These are phyloP conservation scores for Penicillium hordei DNA, from an alignment of 2,329 filamentous ascomycete genomes.

Conservation along the genomic window DNA sequence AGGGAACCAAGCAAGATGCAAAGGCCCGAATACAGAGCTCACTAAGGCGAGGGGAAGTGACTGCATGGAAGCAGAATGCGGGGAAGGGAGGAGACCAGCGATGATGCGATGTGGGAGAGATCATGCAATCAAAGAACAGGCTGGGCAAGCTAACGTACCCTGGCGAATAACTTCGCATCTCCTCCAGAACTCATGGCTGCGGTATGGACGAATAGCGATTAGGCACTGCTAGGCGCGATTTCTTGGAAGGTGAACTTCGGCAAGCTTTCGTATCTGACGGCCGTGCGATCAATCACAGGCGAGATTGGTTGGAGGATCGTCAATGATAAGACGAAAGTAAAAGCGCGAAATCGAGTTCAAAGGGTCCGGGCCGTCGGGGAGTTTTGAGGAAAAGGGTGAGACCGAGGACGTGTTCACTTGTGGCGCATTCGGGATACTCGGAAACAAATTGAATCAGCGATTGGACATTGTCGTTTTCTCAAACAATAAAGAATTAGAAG, in stretches of 20 bases:
- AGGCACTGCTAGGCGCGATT: not conserved
- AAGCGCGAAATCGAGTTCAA: slow-evolving; percentile 4
- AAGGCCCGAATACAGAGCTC: slow-evolving; percentile 1
- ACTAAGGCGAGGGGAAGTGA: slow-evolving; percentile 10
- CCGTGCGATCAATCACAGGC: slow-evolving; percentile 24
- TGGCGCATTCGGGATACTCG: slow-evolving; percentile 15
- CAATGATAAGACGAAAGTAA: slow-evolving; percentile 1
- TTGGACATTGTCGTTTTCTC: slow-evolving; percentile 13
- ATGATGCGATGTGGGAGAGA: not conserved
- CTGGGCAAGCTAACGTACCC: slow-evolving; percentile 63
- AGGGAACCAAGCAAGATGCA: slow-evolving; percentile 2
- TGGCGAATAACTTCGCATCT: slow-evolving; percentile 98
- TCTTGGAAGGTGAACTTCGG: slow-evolving; percentile 10
- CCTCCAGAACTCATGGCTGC: slow-evolving; percentile 68
- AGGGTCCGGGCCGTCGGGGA: not conserved
- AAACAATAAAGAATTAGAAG: slow-evolving; percentile 2
- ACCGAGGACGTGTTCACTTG: slow-evolving; percentile 13
- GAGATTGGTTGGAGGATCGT: slow-evolving; percentile 8
- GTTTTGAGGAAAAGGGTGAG: slow-evolving; percentile 20
- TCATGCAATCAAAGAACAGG: slow-evolving; percentile 23
- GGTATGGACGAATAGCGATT: slow-evolving; percentile 19
- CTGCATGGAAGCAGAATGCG: slow-evolving; percentile 17
- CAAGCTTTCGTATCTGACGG: slow-evolving; percentile 5
- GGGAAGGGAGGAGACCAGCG: slow-evolving; percentile 15
- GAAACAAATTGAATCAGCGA: slow-evolving; percentile 16